Percentiles rank a stretch among this genome's conserved stretches.
Evolutionary conservation across 257 asterid genomes (phyloP).

Genomic region (Voacanga thouarsii): DNA sequence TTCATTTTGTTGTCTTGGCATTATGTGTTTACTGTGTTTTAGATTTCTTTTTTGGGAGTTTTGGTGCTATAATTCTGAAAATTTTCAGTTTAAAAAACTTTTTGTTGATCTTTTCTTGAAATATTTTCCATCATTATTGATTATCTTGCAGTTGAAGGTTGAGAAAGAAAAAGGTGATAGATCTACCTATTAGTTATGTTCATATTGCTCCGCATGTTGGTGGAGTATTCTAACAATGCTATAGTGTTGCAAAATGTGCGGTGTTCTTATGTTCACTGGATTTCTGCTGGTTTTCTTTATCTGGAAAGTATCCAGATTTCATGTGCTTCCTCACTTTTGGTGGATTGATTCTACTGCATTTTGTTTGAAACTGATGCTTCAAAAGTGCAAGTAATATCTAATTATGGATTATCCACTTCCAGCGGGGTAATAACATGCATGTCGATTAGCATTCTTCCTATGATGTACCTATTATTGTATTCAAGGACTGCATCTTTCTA

Average conservation of each 20-base stretch:
- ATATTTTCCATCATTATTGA: neutral
- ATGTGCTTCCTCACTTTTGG: neutral
- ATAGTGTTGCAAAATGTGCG: neutral
- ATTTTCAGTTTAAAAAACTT: no score
- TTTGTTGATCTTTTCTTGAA: neutral
- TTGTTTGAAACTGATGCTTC: neutral
- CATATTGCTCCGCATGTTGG: neutral
- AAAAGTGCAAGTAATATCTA: neutral
- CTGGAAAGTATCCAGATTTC: neutral
- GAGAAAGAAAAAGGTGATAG: neutral
- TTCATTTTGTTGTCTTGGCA: neutral
- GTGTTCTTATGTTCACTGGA: neutral
- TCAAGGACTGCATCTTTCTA: neutral
- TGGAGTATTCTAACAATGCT: no score
- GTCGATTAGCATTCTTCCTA: neutral
- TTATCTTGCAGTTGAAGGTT: neutral
- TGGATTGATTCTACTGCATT: neutral
- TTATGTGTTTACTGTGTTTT: neutral
- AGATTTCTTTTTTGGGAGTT: neutral
- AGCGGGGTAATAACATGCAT: neutral
- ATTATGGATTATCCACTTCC: neutral
- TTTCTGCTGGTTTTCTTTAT: neutral
- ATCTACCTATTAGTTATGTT: neutral
- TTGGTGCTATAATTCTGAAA: neutral
- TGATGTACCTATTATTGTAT: neutral